A percentile compares a stretch with the other conserved stretches of the same genome.
Evolutionary conservation across 176 grass and related monocot species (phyloP).

Genomic region (Carex scoparia): DNA sequence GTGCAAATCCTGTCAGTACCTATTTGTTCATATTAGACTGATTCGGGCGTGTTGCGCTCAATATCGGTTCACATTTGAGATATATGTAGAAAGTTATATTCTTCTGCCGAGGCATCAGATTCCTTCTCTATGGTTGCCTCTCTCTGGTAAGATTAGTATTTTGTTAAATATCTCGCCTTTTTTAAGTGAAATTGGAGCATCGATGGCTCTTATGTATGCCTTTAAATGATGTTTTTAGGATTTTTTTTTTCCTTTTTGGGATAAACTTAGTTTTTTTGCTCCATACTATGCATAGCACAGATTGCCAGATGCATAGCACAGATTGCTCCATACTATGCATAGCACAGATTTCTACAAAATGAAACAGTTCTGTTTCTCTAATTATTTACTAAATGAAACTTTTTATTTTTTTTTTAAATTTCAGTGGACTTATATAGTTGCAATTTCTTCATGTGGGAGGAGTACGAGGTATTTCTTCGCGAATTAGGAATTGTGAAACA

Average conservation of each 20-base stretch:
- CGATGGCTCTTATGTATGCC: neutral
- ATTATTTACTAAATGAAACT: too few species aligned
- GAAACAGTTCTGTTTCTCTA: too few species aligned
- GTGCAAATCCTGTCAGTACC: too few species aligned
- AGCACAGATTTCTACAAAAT: too few species aligned
- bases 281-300: too few species aligned
- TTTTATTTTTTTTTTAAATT: too few species aligned
- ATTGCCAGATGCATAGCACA: too few species aligned
- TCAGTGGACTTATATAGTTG: too few species aligned
- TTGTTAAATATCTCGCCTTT: neutral
- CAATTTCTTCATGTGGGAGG: too few species aligned
- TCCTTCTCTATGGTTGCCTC: neutral
- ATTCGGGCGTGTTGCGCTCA: neutral
- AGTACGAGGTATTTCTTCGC: too few species aligned
- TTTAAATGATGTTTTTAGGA: neutral
- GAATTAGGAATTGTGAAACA: too few species aligned
- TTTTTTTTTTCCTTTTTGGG: neutral
- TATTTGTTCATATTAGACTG: neutral
- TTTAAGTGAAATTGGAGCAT: neutral
- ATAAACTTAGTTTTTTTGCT: neutral
- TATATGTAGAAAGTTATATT: neutral
- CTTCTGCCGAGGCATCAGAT: neutral
- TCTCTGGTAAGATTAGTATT: neutral
- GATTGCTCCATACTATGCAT: too few species aligned
- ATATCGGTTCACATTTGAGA: neutral